Conservation (phyloP, 2,329 filamentous ascomycete genomes). For the Aspergillus fumigatiaffinis region DNA sequence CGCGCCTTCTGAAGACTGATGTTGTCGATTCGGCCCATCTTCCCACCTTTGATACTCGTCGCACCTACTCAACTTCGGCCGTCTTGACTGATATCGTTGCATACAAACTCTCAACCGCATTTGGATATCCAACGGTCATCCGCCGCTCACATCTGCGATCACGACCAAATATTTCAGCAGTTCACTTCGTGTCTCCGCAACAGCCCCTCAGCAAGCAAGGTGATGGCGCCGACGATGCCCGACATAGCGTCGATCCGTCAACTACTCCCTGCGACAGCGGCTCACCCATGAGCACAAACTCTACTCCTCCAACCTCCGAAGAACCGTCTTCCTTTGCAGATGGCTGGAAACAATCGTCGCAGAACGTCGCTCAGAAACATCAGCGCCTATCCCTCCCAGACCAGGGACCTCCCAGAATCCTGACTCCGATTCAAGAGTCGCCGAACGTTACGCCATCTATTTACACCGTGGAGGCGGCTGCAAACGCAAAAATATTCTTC, state of each 20-base stretch:
- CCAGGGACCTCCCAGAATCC: not conserved
- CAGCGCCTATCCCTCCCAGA: not conserved
- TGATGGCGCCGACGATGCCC: slow-evolving; percentile 20
- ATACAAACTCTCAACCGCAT: slow-evolving; percentile 35
- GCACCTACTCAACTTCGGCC: slow-evolving; percentile 24
- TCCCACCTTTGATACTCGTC: slow-evolving; percentile 3
- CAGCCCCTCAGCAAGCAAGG: slow-evolving; percentile 17
- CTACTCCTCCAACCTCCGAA: slow-evolving; percentile 34
- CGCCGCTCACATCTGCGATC: slow-evolving; percentile 32
- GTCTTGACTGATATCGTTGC: slow-evolving; percentile 33
- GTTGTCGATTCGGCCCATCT: not conserved
- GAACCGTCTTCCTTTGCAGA: slow-evolving; percentile 22
- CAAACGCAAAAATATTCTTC: slow-evolving; percentile 79
- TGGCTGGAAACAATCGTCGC: slow-evolving; percentile 6
- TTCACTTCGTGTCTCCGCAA: slow-evolving; percentile 10
- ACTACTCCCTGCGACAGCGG: slow-evolving; percentile 24
- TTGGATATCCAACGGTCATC: slow-evolving; percentile 40
- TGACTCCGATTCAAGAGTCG: slow-evolving; percentile 10
- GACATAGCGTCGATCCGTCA: slow-evolving; percentile 32
- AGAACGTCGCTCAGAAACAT: slow-evolving; percentile 1
- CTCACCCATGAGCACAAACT: slow-evolving; percentile 28
- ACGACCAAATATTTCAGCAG: slow-evolving; percentile 29
- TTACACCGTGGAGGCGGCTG: slow-evolving; percentile 69
- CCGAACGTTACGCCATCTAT: slow-evolving; percentile 29
- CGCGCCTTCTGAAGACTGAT: not conserved